Conservation (phyloP, 2,329 filamentous ascomycete genomes). For the Exophiala alcalophila region DNA sequence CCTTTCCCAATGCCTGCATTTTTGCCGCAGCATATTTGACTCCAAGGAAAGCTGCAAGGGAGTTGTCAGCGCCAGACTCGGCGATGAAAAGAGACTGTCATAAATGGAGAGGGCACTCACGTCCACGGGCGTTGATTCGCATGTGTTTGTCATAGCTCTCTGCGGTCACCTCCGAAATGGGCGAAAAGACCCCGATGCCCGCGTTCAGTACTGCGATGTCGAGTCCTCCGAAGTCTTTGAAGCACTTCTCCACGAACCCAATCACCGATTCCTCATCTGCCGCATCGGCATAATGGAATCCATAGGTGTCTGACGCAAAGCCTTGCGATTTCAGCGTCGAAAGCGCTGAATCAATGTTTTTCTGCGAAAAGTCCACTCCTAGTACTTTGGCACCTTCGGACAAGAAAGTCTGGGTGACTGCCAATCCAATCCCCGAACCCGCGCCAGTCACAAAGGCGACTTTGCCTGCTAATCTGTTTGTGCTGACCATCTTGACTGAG, state of each 20-base stretch:
- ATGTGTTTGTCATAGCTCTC: slow-evolving; percentile 39
- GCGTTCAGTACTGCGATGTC: slow-evolving; percentile 19
- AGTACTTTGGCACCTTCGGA: slow-evolving; percentile 42
- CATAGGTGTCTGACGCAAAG: slow-evolving; percentile 1
- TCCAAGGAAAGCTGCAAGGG: slow-evolving; percentile 33
- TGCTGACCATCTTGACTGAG: not conserved
- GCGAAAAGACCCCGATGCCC: slow-evolving; percentile 57
- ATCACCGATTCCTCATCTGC: slow-evolving; percentile 13
- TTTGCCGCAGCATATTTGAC: slow-evolving; percentile 41
- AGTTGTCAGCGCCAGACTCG: not conserved
- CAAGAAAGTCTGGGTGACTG: slow-evolving; percentile 41
- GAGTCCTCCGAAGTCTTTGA: slow-evolving; percentile 4
- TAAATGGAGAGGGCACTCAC: slow-evolving; percentile 1
- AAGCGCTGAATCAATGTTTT: slow-evolving; percentile 4
- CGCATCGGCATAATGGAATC: slow-evolving; percentile 11
- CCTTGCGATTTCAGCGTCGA: slow-evolving; percentile 5
- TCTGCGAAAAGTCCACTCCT: slow-evolving; percentile 30
- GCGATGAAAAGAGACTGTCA: not conserved
- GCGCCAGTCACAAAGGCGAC: slow-evolving; percentile 32
- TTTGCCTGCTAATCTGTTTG: slow-evolving; percentile 40
- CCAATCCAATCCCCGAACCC: slow-evolving; percentile 39
- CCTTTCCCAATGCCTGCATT: slow-evolving; percentile 42
- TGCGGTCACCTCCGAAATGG: slow-evolving; percentile 51
- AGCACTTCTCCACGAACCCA: slow-evolving; percentile 11
- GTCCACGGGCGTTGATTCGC: slow-evolving; percentile 35